Base-by-base conservation (phyloP, 1,284 basidiomycete genomes). In the Fomitiporia mediterranea region DNA sequence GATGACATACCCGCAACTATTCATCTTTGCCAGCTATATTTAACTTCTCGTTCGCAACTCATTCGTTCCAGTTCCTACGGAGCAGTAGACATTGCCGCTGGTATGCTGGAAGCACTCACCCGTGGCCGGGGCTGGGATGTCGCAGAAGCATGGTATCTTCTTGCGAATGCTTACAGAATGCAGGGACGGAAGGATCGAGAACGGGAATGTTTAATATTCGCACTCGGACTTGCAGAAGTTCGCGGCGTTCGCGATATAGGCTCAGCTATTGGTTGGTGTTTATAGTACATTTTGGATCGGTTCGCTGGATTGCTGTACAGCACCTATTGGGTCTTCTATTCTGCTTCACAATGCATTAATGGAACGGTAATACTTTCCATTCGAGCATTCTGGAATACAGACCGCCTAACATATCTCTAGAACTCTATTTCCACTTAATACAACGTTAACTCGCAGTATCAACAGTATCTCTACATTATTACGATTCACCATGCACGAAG, bases 91-190 rank as follows among this genome's bases (percentile, higher is more conserved):
- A 72, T 93, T 44, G 86, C 86, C 0, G 86, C 85, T 6, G 84
- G 84, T 1, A 72, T 93, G 63, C 70, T 90, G 7, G 73, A 74
- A 0, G 80, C 84, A 60, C 65, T 86, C 54, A 82, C 83, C 1
- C 74, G 77, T 17, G 83, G 84, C 0, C 69, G 74, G 0, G 94
- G 87, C 3, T 97, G 93, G 92, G 88, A 96, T 68, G 80, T 89
- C 2, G 82, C 92, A 0, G 94, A 97, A 69, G 94, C 90, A 25
- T 98, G 94, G 94, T 95, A 87, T 68, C 87, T 86, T 67, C 77
- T 97, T 5, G 88, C 84, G 4, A 87, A 84, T 66, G 88, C 90
- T 17, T 89, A 88, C 65, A 82, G 84, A 37, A 65, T 83, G 62
- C 91, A 91, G 64, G 87, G 83, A 0, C 77, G 86, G 49, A 79